Evolutionary conservation across 495 filamentous ascomycete species (phyloP), one percentile per base, ranked within the genome.

Genomic region (Delitschia confertaspora): DNA sequence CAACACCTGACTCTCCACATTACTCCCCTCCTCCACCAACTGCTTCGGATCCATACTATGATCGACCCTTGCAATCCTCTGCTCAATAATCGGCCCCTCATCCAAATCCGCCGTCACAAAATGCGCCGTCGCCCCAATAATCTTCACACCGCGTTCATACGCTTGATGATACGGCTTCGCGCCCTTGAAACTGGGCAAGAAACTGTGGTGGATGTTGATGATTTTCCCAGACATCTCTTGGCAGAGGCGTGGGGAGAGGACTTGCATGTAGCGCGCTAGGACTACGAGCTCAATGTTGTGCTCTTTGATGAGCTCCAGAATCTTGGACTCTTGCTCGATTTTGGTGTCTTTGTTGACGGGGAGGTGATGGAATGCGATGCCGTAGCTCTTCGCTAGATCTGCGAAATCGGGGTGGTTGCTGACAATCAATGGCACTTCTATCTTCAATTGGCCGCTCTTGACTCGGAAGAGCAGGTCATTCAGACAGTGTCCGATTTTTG

Each of bases 161-260:
- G 82, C 82, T 67, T 84, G 80, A 65, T 86, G 82, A 65, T 86
- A 86, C 17, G 82, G 82, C 68, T 82, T 83, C 45, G 82, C 82
- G 20, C 82, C 82, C 69, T 84, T 86, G 70, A 86, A 86, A 22
- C 71, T 77, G 3, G 80, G 82, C 69, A 86, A 54, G 73, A 86
- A 86, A 46, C 70, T 75, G 65, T 86, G 82, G 65, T 86, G 82
- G 63, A 86, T 84, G 64, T 86, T 86, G 76, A 86, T 83, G 63
- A 85, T 85, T 38, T 71, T 71, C 7, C 80, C 80, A 35, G 71
- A 75, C 80, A 85, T 83, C 36, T 72, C 79, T 49, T 71, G 64
- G 61, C 80, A 86, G 20, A 86, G 64, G n/a, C 59, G 70, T 10
- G 79, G 79, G 34, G 73, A 79, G 4, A 86, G 68, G n/a, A 86